Base-by-base conservation (phyloP, 2,329 filamentous ascomycete species). In the Westerdykella sp. region DNA sequence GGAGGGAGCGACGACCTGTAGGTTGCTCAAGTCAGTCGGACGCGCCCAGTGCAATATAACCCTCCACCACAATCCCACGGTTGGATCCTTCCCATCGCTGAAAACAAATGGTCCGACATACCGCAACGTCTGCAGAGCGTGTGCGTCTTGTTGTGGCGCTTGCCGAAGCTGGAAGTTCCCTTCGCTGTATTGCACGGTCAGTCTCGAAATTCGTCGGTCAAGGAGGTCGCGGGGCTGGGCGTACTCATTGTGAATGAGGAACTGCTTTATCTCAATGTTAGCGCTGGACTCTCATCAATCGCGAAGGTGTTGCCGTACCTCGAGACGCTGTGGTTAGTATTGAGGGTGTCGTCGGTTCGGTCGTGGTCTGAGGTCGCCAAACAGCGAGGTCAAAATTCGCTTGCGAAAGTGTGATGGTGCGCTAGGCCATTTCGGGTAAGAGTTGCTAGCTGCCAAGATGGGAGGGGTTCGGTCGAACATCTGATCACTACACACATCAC, bases 111-210 rank as follows among this genome's bases (percentile, higher is more conserved):
- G 25, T 28, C 25, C 9, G 66, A 88, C 86, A 81, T 77, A 93
- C 88, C 90, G 83, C 89, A 96, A 78, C 90, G 90, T 82, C 90
- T 85, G 87, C 90, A 96, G 75, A 96, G 79, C 73, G 85, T 89
- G 84, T 96, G 90, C 80, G 89, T 88, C 84, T 95, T 95, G 83
- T 91, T 95, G 81, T 94, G 88, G 83, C 88, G 84, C 75, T 83
- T 83, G 69, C 80, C 80, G 71, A 83, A 83, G 73, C 77, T 81
- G 69, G 78, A 80, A 67, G 80, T 83, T 79, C 80, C 80, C 79
- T 84, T 84, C 69, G 80, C 80, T 83, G 66, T 75, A 55, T 60
- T 57, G 55, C 48, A 53, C 52, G 61, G 70, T 77, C 64, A 77
- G 73, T 73, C 50, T 65, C 51, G 52, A 54, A 45, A 47, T 56